Evolutionary conservation across 2,329 filamentous ascomycete species (phyloP).

Genomic region (Plectosphaerella cucumerina): DNA sequence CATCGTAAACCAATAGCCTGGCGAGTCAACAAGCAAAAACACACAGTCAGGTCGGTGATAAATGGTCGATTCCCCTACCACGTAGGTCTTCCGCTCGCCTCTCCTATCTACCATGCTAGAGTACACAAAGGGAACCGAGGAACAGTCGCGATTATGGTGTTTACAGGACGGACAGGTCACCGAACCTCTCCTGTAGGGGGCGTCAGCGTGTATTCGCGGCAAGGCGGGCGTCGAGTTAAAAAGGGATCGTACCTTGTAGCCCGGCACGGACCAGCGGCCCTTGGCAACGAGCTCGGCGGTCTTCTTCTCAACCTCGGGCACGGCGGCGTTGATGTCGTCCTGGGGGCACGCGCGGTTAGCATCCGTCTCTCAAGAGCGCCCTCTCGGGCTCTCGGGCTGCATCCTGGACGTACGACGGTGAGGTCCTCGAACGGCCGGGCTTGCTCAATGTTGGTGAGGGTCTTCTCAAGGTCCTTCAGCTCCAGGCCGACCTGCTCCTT

Average conservation of each 20-base stretch:
- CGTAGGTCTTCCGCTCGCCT: constrained; percentile 30
- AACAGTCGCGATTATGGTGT: constrained; percentile 31
- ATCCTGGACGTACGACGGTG: constrained; percentile 75
- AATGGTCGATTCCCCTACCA: constrained; percentile 12
- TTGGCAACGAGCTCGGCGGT: constrained; percentile 91
- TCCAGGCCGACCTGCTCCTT: constrained; percentile 95
- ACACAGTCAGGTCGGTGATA: neutral
- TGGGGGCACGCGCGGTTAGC: constrained; percentile 33
- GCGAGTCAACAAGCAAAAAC: too few species aligned
- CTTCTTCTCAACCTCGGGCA: constrained; percentile 97
- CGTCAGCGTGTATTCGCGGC: constrained; percentile 37
- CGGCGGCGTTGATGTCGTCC: constrained; percentile 92
- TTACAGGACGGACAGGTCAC: constrained; percentile 93
- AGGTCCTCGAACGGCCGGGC: constrained; percentile 94
- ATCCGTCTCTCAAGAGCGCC: constrained; percentile 3
- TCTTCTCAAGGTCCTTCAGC: constrained; percentile 89
- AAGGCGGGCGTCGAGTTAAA: neutral
- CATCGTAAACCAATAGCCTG: too few species aligned
- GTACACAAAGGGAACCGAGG: constrained; percentile 53
- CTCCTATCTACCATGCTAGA: constrained; percentile 69
- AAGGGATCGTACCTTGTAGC: constrained; percentile 80
- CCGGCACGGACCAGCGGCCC: constrained; percentile 96
- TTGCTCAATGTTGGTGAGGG: constrained; percentile 93
- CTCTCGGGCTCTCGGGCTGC: too few species aligned
- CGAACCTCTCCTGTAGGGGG: constrained; percentile 84